phyloP scores from a whole-genome alignment of 2,329 filamentous ascomycete genomes.

The Ophiostoma ulmi region DNA sequence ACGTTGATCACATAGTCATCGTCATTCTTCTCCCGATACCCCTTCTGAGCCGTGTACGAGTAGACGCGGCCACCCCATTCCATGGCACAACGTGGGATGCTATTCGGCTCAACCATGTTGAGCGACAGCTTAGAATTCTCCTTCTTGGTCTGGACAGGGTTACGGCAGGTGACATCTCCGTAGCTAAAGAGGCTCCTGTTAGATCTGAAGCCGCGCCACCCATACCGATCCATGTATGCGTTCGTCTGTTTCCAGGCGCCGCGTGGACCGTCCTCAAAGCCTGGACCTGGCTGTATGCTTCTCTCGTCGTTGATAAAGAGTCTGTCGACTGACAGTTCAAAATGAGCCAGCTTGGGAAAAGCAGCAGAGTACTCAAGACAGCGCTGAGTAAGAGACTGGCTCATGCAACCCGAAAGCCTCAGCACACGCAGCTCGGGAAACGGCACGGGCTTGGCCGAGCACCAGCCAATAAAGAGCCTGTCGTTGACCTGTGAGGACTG shows the following conservation, averaged over 20 bases:
- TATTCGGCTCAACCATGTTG: conserved; percentile 13
- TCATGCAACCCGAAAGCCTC: conserved; percentile 32
- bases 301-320: background rate
- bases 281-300: background rate
- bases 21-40: background rate
- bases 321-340: conserved; percentile 39
- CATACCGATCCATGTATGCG: background rate
- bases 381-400: conserved; percentile 33
- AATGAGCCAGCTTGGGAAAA: conserved; percentile 44
- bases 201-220: background rate
- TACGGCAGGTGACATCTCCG: background rate
- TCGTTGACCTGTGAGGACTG: conserved; percentile 36
- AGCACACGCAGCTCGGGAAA: conserved; percentile 47
- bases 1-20: background rate
- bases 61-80: conserved; percentile 21
- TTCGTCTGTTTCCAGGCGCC: conserved; percentile 1
- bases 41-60: conserved; percentile 10
- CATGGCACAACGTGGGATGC: background rate
- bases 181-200: background rate
- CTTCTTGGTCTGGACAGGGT: background rate
- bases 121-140: background rate
- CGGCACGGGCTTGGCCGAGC: conserved; percentile 34
- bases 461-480: conserved; percentile 45
- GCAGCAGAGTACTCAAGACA: conserved; percentile 40
- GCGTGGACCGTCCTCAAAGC: background rate